Conservation (phyloP, 139 green algal species). For the Chlamydomonas schloesseri region DNA sequence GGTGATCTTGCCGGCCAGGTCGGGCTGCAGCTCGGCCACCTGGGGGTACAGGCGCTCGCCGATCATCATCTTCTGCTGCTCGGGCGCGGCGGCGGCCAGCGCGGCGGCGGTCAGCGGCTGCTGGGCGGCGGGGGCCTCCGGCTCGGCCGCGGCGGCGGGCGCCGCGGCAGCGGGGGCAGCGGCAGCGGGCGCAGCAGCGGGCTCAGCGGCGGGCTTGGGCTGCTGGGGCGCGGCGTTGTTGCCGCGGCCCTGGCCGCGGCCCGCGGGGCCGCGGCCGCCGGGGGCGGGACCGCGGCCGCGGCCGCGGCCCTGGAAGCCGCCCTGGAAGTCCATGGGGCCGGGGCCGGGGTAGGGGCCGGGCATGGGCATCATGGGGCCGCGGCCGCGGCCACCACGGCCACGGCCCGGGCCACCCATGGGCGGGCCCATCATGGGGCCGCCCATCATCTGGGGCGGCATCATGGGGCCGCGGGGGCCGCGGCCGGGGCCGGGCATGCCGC, state of each 20-base stretch:
- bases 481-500: constrained; percentile 51
- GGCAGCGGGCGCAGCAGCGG: neutral
- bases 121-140: constrained; percentile 33
- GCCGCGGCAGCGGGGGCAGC: constrained; percentile 49
- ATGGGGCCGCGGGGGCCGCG: constrained; percentile 46
- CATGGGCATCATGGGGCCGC: constrained; percentile 37
- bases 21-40: constrained; percentile 78
- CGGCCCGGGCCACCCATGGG: constrained; percentile 35
- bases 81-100: constrained; percentile 82
- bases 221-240: constrained; percentile 10
- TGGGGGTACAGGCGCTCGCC: constrained; percentile 92
- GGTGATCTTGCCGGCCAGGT: constrained; percentile 94
- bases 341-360: constrained; percentile 13
- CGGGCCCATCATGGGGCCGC: constrained; percentile 35
- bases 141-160: constrained; percentile 20
- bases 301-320: constrained; percentile 52
- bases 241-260: constrained; percentile 8
- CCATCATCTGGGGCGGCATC: constrained; percentile 35
- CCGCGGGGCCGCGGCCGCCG: constrained; percentile 28
- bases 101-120: constrained; percentile 70
- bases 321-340: constrained; percentile 16
- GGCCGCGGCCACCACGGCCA: constrained; percentile 49
- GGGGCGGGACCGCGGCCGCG: constrained; percentile 33
- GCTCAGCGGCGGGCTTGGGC: neutral
- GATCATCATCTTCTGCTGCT: constrained; percentile 93